Conservation (phyloP, 139 green algal species). For the Coelastrella sp. region DNA sequence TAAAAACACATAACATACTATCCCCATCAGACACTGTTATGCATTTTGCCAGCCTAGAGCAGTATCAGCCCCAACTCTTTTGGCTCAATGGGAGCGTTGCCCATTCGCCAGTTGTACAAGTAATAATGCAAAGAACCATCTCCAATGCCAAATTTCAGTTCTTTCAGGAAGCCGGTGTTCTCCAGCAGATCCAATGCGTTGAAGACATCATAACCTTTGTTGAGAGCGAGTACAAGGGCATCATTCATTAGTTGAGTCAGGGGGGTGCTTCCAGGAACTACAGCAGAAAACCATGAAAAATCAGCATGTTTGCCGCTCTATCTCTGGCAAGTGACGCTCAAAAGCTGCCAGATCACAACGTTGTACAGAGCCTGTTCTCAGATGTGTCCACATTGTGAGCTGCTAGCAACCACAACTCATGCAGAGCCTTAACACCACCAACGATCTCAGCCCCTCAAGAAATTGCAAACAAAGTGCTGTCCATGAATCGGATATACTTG, state of each 20-base stretch:
- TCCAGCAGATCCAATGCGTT: slow-evolving; percentile 97
- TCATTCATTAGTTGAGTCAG: slow-evolving; percentile 80
- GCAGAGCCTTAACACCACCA: no score
- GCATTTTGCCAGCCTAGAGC: slow-evolving; percentile 66
- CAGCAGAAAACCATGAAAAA: background rate
- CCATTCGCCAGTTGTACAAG: slow-evolving; percentile 96
- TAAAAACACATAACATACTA: no score
- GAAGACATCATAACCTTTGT: slow-evolving; percentile 96
- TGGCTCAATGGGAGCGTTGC: slow-evolving; percentile 59
- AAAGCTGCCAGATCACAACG: background rate
- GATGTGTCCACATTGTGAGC: no score
- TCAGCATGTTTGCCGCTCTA: background rate
- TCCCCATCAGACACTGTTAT: no score
- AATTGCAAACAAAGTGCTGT: no score
- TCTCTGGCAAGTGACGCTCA: no score
- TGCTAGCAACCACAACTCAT: no score
- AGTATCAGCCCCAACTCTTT: slow-evolving; percentile 93
- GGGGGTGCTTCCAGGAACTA: slow-evolving; percentile 1
- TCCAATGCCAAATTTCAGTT: slow-evolving; percentile 98
- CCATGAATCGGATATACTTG: no score
- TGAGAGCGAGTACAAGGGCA: slow-evolving; percentile 84
- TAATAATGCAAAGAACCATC: slow-evolving; percentile 98
- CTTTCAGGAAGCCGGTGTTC: slow-evolving; percentile 79
- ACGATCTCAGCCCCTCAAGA: no score
- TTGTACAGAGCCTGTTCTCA: background rate